Conservation (phyloP, 805 yeast species). For the Pachysolen tannophilus region DNA sequence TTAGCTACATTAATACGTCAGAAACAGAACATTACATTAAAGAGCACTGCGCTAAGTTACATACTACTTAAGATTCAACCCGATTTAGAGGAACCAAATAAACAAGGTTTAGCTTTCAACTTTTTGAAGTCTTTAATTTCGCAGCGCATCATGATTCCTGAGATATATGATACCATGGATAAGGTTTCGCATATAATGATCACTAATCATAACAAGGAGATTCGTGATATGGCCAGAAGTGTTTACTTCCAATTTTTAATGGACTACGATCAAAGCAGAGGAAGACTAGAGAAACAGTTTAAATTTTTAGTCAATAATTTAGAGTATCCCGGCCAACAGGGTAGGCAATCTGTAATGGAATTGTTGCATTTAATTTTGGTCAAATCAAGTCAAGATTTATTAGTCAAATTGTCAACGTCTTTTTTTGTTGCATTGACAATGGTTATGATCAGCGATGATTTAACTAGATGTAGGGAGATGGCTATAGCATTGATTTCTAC, state of each 20-base stretch:
- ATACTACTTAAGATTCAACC: constrained; percentile 68
- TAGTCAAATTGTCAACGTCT: constrained; percentile 57
- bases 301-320: constrained; percentile 73
- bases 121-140: constrained; percentile 74
- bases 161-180: constrained; percentile 84
- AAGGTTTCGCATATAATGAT: constrained; percentile 77
- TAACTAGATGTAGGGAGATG: constrained; percentile 76
- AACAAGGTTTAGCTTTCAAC: constrained; percentile 82
- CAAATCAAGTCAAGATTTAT: constrained; percentile 53
- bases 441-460: constrained; percentile 69
- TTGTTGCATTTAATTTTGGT: constrained; percentile 61
- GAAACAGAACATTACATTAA: constrained; percentile 55
- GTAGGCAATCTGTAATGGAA: constrained; percentile 89
- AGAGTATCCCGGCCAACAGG: constrained; percentile 76
- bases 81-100: constrained; percentile 82
- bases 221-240: constrained; percentile 78
- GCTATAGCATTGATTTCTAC: constrained; percentile 54
- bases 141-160: constrained; percentile 72
- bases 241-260: constrained; percentile 78
- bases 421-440: constrained; percentile 79
- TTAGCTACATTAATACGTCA: constrained; percentile 67
- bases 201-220: constrained; percentile 76
- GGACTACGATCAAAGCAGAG: constrained; percentile 92
- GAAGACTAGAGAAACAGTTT: constrained; percentile 76
- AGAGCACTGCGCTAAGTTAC: constrained; percentile 66